Percentiles rank a stretch among this genome's conserved stretches.
Evolutionary conservation across 2,329 filamentous ascomycete genomes (phyloP).

Genomic region (Amauroascus verrucosus): DNA sequence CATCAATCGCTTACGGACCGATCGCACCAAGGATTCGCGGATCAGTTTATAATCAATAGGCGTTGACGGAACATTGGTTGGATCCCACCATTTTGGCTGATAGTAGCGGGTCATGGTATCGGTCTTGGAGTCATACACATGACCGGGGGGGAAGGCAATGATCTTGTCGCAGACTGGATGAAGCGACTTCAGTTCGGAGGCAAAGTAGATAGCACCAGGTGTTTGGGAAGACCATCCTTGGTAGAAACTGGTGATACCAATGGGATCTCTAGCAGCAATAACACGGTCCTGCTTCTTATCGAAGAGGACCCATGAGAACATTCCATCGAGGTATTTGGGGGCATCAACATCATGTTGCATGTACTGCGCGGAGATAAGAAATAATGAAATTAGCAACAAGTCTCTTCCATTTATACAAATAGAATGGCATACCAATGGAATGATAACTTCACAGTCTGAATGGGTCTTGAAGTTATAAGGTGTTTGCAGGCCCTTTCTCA

Average conservation of each 20-base stretch:
- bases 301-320: conserved; percentile 99
- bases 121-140: conserved; percentile 91
- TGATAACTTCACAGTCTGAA: conserved; percentile 97
- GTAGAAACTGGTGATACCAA: conserved; percentile 95
- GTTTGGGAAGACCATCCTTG: conserved; percentile 80
- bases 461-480: conserved; percentile 96
- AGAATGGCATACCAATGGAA: conserved; percentile 63
- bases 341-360: conserved; percentile 84
- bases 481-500: conserved; percentile 75
- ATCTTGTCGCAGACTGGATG: conserved; percentile 93
- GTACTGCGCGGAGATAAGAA: conserved; percentile 49
- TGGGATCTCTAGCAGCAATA: conserved; percentile 88
- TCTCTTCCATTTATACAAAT: not conserved
- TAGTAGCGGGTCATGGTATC: conserved; percentile 78
- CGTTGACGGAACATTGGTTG: conserved; percentile 61
- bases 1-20: conserved; percentile 95
- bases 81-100: conserved; percentile 86
- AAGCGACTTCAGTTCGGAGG: conserved; percentile 90
- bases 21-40: conserved; percentile 72
- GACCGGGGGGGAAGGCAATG: conserved; percentile 84
- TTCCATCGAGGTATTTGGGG: conserved; percentile 89
- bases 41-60: conserved; percentile 77
- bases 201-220: conserved; percentile 82
- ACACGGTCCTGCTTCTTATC: conserved; percentile 90
- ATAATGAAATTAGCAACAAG: conserved; percentile 1